Evolutionary conservation across 2,329 filamentous ascomycete species (phyloP).

Genomic region (Sporothrix brunneoviolacea): DNA sequence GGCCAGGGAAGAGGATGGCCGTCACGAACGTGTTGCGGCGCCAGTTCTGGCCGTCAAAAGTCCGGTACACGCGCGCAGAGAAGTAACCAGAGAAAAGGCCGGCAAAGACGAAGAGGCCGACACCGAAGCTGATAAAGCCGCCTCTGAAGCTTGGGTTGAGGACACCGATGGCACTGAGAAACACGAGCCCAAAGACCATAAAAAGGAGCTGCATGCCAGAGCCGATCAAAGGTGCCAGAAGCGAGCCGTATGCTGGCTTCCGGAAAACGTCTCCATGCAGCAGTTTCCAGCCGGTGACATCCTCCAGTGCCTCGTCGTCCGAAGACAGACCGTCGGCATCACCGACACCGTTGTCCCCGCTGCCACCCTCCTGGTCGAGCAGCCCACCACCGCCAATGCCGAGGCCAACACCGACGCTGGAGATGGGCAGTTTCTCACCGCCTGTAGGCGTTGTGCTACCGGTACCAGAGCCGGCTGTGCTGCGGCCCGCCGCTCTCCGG

Average conservation of each 20-base stretch:
- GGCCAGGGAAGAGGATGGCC: constrained; percentile 69
- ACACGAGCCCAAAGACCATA: constrained; percentile 66
- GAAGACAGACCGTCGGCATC: constrained; percentile 46
- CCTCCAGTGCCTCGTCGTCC: constrained; percentile 69
- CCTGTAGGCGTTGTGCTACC: constrained; percentile 33
- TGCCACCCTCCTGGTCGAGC: constrained; percentile 42
- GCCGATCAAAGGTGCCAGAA: constrained; percentile 74
- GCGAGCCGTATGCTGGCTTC: constrained; percentile 59
- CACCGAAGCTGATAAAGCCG: constrained; percentile 76
- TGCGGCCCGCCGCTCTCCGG: constrained; percentile 27
- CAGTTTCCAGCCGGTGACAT: constrained; percentile 81
- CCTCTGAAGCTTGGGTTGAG: constrained; percentile 86
- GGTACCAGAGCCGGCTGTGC: constrained; percentile 23
- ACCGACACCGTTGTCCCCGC: constrained; percentile 30
- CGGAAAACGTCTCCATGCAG: constrained; percentile 86
- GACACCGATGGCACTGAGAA: constrained; percentile 68
- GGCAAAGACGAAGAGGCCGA: constrained; percentile 77
- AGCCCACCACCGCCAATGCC: constrained; percentile 36
- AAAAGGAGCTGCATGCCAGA: constrained; percentile 83
- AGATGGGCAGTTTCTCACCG: constrained; percentile 41
- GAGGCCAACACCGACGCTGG: constrained; percentile 16
- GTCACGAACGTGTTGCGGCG: constrained; percentile 71
- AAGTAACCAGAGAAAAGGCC: constrained; percentile 84
- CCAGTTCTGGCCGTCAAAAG: constrained; percentile 70
- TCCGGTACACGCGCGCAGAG: constrained; percentile 75